Percentiles rank a stretch among this genome's conserved stretches.
Evolutionary conservation across 495 filamentous ascomycete species (phyloP).

Genomic region (Talaromyces adpressus): DNA sequence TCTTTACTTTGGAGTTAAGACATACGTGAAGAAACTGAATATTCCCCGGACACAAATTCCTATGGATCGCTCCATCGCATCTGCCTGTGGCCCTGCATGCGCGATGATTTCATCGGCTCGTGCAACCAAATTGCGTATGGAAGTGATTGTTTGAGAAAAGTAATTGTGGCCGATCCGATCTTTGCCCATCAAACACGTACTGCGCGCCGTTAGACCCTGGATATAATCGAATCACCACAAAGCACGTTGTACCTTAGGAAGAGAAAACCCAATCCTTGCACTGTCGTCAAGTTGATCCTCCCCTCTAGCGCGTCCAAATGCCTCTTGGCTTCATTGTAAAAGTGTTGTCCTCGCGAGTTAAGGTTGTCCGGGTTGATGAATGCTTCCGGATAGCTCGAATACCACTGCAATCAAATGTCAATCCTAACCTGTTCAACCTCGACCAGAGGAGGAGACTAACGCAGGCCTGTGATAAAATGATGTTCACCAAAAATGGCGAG

Average conservation of each 20-base stretch:
- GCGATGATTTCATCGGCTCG: constrained; percentile 6
- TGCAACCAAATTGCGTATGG: background rate
- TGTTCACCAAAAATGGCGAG: constrained; percentile 37
- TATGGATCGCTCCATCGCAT: constrained; percentile 5
- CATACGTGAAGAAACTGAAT: constrained; percentile 7
- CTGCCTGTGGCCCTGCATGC: background rate
- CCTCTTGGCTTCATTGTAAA: constrained; percentile 13
- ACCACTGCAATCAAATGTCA: constrained; percentile 9
- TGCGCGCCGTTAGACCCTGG: background rate
- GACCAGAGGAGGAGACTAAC: constrained; percentile 10
- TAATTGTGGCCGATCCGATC: constrained; percentile 6
- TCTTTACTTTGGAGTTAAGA: background rate
- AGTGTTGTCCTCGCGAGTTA: constrained; percentile 15
- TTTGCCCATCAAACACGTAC: constrained; percentile 8
- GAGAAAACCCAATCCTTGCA: constrained; percentile 11
- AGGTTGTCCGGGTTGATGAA: constrained; percentile 11
- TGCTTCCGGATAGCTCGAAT: constrained; percentile 16
- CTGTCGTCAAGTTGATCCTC: constrained; percentile 10
- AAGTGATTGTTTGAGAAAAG: constrained; percentile 4
- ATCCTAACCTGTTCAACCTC: background rate
- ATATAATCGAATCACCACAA: background rate
- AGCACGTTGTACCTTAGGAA: background rate
- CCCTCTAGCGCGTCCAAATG: constrained; percentile 12
- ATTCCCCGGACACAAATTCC: background rate
- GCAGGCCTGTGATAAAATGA: constrained; percentile 27